A percentile compares a stretch with the other conserved stretches of the same genome.
Conservation (phyloP, 805 yeast species). For the Ogataea zsoltii region DNA sequence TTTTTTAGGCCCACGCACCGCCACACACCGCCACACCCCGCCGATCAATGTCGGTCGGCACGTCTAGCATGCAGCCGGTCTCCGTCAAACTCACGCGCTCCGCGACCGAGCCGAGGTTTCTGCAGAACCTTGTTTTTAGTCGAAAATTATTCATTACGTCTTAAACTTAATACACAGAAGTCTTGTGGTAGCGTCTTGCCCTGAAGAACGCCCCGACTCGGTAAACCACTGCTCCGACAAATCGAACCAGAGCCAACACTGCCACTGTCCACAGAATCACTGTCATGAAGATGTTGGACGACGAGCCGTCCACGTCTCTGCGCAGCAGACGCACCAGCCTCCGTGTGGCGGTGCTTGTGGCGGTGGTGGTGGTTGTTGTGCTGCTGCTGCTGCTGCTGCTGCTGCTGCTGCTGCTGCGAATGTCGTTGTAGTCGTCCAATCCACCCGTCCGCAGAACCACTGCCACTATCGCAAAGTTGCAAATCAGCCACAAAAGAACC, state of each 20-base stretch:
- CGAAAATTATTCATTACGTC: too few species aligned
- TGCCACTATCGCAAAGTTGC: constrained; percentile 77
- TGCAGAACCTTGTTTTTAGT: too few species aligned
- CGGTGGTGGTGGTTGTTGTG: too few species aligned
- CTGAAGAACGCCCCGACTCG: constrained; percentile 24
- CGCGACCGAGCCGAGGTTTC: too few species aligned
- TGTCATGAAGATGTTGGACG: constrained; percentile 60
- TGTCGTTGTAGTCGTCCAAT: constrained; percentile 42
- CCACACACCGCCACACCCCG: too few species aligned
- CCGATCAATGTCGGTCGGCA: too few species aligned
- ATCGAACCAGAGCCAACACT: constrained; percentile 75
- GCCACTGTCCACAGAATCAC: constrained; percentile 93
- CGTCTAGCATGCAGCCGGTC: too few species aligned
- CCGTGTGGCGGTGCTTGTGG: constrained; percentile 10
- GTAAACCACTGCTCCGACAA: constrained; percentile 68
- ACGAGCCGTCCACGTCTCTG: constrained; percentile 20
- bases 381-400: too few species aligned
- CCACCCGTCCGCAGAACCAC: constrained; percentile 86
- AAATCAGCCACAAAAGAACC: constrained; percentile 82
- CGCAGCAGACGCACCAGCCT: constrained; percentile 39
- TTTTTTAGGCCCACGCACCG: too few species aligned
- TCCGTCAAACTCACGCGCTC: too few species aligned
- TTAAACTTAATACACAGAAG: constrained; percentile 3
- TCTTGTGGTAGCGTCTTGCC: constrained; percentile 24
- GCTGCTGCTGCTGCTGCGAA: constrained; percentile 19